Base-by-base conservation (phyloP, 352 stramenopile genomes). In the Phytophthora agathidicida region DNA sequence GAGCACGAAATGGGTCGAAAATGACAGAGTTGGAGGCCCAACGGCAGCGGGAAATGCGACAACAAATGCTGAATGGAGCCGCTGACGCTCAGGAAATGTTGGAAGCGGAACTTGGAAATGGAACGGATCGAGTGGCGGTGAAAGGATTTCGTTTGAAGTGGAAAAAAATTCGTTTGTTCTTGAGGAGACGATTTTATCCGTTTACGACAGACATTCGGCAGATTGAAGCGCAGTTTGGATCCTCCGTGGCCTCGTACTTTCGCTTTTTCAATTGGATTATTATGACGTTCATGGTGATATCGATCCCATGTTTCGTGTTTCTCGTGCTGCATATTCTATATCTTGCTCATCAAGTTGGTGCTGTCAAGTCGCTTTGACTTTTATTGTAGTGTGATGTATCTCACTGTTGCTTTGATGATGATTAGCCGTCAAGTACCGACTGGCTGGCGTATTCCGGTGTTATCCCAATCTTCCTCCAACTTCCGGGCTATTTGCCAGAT, bases 151-250 rank as follows among this genome's bases (percentile, higher is more conserved):
- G 61, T 0, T 51, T 78, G 5, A 42, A 77, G 31, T 68, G 65
- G 53, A 73, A 75, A 16, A 73, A 71, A 11, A 39, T 83, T 3
- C 38, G 59, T 2, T 24, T 73, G 7, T 60, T 71, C n/a, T 8
- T 85, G n/a, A 14, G 59, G 10, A 58, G 68, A 1, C 49, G 47
- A 0, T 32, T 91, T 19, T 73, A 77, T 30, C 83, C 82, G 13
- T 85, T 93, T 35, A 71, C 66, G 3, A 77, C 54, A 9, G 86
- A 93, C 33, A 71, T 94, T 36, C 69, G 77, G 7, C 81, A 88
- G 54, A 88, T 93, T 33, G 82, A 94, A 33, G 83, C 83, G n/a
- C 83, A 83, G 3, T 94, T 92, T 37, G 86, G 86, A 10, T 85
- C 71, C 20, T 91, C 81, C 2, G 86, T 94, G 14, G 81, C 82